Conservation (phyloP, 139 green algal genomes). For the Pleodorina starrii region DNA sequence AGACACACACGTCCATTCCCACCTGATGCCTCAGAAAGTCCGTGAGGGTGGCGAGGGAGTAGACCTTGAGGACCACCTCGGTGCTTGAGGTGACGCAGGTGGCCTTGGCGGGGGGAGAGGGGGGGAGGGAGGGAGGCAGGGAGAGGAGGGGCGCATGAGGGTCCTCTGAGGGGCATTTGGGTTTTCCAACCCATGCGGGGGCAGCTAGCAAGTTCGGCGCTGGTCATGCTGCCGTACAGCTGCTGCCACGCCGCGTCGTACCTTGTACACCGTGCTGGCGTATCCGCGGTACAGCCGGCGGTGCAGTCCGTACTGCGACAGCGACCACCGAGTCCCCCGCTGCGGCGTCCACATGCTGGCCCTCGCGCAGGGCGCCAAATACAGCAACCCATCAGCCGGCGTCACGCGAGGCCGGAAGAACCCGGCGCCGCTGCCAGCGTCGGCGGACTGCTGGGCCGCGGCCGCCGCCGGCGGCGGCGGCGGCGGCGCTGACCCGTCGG, state of each 20-base stretch:
- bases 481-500: neutral
- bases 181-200: too few species aligned
- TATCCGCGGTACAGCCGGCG: constrained; percentile 14
- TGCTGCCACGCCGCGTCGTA: too few species aligned
- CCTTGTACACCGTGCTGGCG: constrained; percentile 28
- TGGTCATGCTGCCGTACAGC: too few species aligned
- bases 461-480: too few species aligned
- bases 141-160: too few species aligned
- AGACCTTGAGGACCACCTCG: constrained; percentile 68
- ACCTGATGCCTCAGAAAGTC: constrained; percentile 27
- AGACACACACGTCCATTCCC: too few species aligned
- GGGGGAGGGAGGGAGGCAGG: too few species aligned
- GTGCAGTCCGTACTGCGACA: neutral
- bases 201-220: too few species aligned
- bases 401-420: neutral
- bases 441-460: too few species aligned
- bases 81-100: constrained; percentile 12
- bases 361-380: neutral
- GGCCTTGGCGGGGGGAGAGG: neutral
- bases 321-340: neutral
- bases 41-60: constrained; percentile 33
- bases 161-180: too few species aligned
- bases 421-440: neutral
- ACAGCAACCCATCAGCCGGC: neutral
- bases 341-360: neutral